Evolutionary conservation across 2,329 filamentous ascomycete species (phyloP), one percentile per base, ranked within the genome.

Genomic region (Metarhizium anisopliae): DNA sequence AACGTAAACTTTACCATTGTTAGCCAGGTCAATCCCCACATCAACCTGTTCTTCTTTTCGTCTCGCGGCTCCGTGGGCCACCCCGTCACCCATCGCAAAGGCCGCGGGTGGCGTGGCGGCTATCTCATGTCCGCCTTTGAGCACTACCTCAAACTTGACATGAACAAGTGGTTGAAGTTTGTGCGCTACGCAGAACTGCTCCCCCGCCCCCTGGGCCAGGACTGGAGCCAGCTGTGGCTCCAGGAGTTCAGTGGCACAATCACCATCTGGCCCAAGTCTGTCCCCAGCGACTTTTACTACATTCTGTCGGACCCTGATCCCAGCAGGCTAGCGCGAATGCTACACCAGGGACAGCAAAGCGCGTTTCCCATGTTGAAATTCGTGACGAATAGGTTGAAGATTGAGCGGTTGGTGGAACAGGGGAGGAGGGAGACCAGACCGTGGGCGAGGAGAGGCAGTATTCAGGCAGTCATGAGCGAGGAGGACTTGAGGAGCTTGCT

Each of bases 21-120:
- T 63, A 81, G 78, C 62, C 82, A 91, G 73, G 93, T 96, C 51
- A 99, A 99, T 69, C 94, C 94, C 2, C 94, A 99, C 69, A 93
- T 99, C 71, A 97, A 96, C 66, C 84, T 97, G 32, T 99, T 99
- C 79, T 97, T 99, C 81, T 99, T 97, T 77, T 94, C 89, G 35
- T 95, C 92, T 0, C 83, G 94, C 36, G 94, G 94, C 13, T 87
- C 89, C 0, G 93, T 97, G 10, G 94, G 94, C 5, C 86, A 90
- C 53, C 94, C 94, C 10, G 94, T 97, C 18, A 96, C 92, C 0
- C 94, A 99, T 70, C 88, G 94, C 55, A 87, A 87, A 63, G 94
- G 94, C 5, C 87, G 91, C 50, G 94, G 94, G 55, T 99, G 94
- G 94, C 86, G 94, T 54, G 94, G 94, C 43, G 94, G 94, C 1